Percentiles rank a stretch among this genome's conserved stretches.
phyloP scores from a whole-genome alignment of 2,329 filamentous ascomycete species.

The Xylariaceae sp. region DNA sequence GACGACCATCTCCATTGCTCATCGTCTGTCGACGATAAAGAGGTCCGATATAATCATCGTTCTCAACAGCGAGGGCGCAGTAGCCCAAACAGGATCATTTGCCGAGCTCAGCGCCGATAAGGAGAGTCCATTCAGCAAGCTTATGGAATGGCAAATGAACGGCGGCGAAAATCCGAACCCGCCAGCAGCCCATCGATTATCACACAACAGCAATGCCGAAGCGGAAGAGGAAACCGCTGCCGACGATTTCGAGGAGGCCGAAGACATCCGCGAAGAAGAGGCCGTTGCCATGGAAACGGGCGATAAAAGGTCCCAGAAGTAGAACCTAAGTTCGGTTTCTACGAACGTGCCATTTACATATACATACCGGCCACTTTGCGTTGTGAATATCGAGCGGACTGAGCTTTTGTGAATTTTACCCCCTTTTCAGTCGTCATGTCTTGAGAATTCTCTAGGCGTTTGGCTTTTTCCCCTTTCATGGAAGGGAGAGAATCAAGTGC shows the following conservation, averaged over 20 bases:
- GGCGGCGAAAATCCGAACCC: slow-evolving; percentile 61
- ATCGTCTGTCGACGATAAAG: slow-evolving; percentile 94
- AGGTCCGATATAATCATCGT: slow-evolving; percentile 92
- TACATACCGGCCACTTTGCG: neutral
- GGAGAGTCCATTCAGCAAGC: slow-evolving; percentile 80
- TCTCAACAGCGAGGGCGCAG: slow-evolving; percentile 75
- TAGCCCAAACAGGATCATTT: slow-evolving; percentile 88
- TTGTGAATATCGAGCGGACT: neutral
- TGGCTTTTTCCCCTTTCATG: neutral
- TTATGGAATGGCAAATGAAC: slow-evolving; percentile 99
- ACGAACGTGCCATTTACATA: neutral
- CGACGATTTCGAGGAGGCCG: slow-evolving; percentile 21
- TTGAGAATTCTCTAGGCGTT: neutral
- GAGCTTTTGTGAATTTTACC: neutral
- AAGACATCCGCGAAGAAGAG: slow-evolving; percentile 10
- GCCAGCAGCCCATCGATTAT: slow-evolving; percentile 32
- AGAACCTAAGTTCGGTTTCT: slow-evolving; percentile 17
- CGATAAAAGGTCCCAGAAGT: slow-evolving; percentile 8
- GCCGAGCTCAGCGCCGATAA: slow-evolving; percentile 65
- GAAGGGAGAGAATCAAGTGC: neutral
- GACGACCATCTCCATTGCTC: slow-evolving; percentile 96
- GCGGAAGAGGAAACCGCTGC: slow-evolving; percentile 7
- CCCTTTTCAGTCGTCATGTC: neutral
- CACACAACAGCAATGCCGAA: slow-evolving; percentile 40
- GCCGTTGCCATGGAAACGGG: slow-evolving; percentile 6